Conservation (phyloP, 2,329 filamentous ascomycete species). For the Beauveria pseudobassiana region DNA sequence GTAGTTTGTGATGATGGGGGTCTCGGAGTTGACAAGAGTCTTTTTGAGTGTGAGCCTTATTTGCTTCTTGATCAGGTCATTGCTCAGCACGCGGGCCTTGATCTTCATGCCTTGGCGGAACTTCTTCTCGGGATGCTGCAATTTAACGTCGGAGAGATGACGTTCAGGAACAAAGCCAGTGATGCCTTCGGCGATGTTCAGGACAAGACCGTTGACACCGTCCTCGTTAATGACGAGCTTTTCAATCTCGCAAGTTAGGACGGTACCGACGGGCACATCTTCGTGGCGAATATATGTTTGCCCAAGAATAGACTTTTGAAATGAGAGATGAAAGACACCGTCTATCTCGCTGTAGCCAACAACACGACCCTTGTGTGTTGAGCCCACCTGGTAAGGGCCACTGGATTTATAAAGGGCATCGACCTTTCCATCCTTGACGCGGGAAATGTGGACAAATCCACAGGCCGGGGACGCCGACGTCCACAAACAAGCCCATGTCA, state of each 20-base stretch:
- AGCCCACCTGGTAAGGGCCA: slow-evolving; percentile 71
- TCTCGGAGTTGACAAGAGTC: slow-evolving; percentile 83
- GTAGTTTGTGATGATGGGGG: slow-evolving; percentile 69
- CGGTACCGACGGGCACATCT: slow-evolving; percentile 73
- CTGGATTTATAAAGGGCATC: slow-evolving; percentile 70
- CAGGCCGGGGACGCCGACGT: slow-evolving; percentile 55
- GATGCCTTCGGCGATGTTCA: slow-evolving; percentile 80
- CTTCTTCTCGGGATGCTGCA: slow-evolving; percentile 94
- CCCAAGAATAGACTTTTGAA: slow-evolving; percentile 74
- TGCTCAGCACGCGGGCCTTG: slow-evolving; percentile 78
- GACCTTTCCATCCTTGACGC: slow-evolving; percentile 82
- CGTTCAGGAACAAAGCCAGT: slow-evolving; percentile 80
- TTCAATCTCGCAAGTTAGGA: slow-evolving; percentile 77
- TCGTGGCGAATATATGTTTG: slow-evolving; percentile 89
- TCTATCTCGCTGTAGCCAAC: slow-evolving; percentile 84
- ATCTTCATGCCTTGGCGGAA: slow-evolving; percentile 82
- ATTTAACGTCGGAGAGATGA: slow-evolving; percentile 78
- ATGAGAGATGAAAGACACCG: slow-evolving; percentile 75
- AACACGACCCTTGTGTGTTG: slow-evolving; percentile 73
- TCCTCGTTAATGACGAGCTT: slow-evolving; percentile 71
- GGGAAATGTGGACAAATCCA: slow-evolving; percentile 94
- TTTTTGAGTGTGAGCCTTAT: slow-evolving; percentile 91
- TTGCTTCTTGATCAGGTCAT: slow-evolving; percentile 65
- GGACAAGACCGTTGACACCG: slow-evolving; percentile 74
- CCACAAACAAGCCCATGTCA: slow-evolving; percentile 73